Percentiles rank a stretch among this genome's conserved stretches.
Evolutionary conservation across 176 grass and related monocot genomes (phyloP).

Genomic region (Miscanthus lutarioriparius): DNA sequence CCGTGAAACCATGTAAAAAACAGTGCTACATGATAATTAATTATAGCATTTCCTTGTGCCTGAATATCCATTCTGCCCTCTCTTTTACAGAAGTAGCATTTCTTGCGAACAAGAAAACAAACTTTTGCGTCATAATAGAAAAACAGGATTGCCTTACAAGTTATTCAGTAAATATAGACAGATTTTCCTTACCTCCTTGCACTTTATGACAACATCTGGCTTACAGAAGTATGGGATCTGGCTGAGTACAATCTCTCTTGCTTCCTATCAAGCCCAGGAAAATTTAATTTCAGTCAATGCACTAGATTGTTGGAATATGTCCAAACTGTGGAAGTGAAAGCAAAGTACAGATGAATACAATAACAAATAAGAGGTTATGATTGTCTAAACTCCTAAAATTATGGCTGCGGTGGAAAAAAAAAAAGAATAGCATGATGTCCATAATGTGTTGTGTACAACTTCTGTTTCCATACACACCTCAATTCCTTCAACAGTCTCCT

Average conservation of each 20-base stretch:
- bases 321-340: background rate
- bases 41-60: background rate
- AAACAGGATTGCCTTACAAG: conserved; percentile 8
- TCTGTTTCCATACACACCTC: conserved; percentile 64
- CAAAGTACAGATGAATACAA: background rate
- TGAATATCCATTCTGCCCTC: background rate
- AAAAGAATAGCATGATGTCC: background rate
- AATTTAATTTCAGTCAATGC: conserved; percentile 16
- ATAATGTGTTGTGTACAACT: background rate
- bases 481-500: conserved; percentile 98
- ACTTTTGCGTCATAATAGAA: background rate
- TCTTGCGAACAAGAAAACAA: background rate
- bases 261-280: conserved; percentile 60
- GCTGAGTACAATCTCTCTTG: conserved; percentile 80
- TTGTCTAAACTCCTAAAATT: background rate
- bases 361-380: background rate
- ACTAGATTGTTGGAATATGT: conserved; percentile 11
- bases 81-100: background rate
- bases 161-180: conserved; percentile 9
- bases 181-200: conserved; percentile 75
- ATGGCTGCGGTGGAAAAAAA: background rate
- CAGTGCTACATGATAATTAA: background rate
- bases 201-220: conserved; percentile 70
- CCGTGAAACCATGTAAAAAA: background rate
- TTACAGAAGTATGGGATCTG: conserved; percentile 72